Percentiles rank a stretch among this genome's conserved stretches.
These are phyloP conservation scores for Fusarium pseudocircinatum DNA, from an alignment of 2,329 filamentous ascomycete genomes.

Conservation along the genomic window DNA sequence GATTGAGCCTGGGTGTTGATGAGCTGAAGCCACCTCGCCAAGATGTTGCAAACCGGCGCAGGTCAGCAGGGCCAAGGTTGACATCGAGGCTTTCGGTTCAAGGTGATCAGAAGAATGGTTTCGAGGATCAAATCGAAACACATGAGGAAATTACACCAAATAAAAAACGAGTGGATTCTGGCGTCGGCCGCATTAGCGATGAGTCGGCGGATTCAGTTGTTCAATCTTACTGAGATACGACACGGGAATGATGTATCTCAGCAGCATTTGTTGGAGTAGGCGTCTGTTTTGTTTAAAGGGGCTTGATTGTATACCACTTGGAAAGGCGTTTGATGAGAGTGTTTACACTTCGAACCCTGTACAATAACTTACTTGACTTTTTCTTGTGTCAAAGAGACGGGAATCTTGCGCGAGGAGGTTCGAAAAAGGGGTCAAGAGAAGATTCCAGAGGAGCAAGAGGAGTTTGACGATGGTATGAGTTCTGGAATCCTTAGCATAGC, in stretches of 20 bases:
- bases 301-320: slow-evolving; percentile 28
- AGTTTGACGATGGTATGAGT: slow-evolving; percentile 17
- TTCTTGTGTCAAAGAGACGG: slow-evolving; percentile 10
- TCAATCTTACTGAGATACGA: slow-evolving; percentile 6
- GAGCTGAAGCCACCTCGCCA: slow-evolving; percentile 43
- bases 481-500: slow-evolving; percentile 11
- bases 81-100: slow-evolving; percentile 34
- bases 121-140: slow-evolving; percentile 32
- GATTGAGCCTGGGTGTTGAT: slow-evolving; percentile 45
- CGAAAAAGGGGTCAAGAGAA: slow-evolving; percentile 11
- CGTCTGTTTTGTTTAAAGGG: slow-evolving; percentile 22
- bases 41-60: slow-evolving; percentile 43
- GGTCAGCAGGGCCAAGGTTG: slow-evolving; percentile 43
- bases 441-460: background rate
- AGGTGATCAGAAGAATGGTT: slow-evolving; percentile 31
- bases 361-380: slow-evolving; percentile 35
- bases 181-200: slow-evolving; percentile 46
- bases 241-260: slow-evolving; percentile 16
- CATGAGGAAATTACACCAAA: slow-evolving; percentile 28
- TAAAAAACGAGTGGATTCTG: slow-evolving; percentile 49
- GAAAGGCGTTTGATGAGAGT: slow-evolving; percentile 35
- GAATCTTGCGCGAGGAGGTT: slow-evolving; percentile 5
- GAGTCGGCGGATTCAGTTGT: slow-evolving; percentile 39
- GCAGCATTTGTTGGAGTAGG: slow-evolving; percentile 38
- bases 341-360: slow-evolving; percentile 26